Conservation (phyloP, 2,329 filamentous ascomycete species). For the Aspergillus caelatus region DNA sequence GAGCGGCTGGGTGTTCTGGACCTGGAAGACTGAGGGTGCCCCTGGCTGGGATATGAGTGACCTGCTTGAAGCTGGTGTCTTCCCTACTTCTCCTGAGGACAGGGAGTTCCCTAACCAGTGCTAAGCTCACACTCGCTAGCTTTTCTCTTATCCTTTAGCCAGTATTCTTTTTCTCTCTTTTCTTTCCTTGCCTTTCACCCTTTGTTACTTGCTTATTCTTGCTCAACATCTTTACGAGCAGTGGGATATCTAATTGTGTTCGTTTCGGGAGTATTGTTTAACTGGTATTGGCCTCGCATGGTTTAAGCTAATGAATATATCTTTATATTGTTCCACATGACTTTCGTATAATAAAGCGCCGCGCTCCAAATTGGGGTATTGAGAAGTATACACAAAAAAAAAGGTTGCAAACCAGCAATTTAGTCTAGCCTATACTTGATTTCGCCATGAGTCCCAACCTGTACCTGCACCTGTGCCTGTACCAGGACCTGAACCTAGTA, state of each 20-base stretch:
- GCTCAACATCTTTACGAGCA: not conserved
- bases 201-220: not conserved
- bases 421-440: slow-evolving; percentile 1
- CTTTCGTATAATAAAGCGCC: not conserved
- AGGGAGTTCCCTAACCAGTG: slow-evolving; percentile 40
- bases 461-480: not conserved
- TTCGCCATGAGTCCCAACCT: slow-evolving; percentile 22
- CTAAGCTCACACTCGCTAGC: not conserved
- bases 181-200: not conserved
- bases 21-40: slow-evolving; percentile 53
- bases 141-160: not conserved
- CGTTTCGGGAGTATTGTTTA: not conserved
- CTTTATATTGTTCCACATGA: not conserved
- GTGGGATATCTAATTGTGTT: not conserved
- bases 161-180: not conserved
- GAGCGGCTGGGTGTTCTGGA: slow-evolving; percentile 54
- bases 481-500: slow-evolving; percentile 21
- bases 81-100: slow-evolving; percentile 47
- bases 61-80: slow-evolving; percentile 48
- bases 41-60: slow-evolving; percentile 54
- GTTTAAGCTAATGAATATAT: not conserved
- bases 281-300: not conserved
- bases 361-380: slow-evolving; percentile 1
- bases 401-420: not conserved
- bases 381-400: not conserved